Evolutionary conservation across 495 filamentous ascomycete genomes (phyloP), one percentile per base, ranked within the genome.

Genomic region (Penicillium parvum): DNA sequence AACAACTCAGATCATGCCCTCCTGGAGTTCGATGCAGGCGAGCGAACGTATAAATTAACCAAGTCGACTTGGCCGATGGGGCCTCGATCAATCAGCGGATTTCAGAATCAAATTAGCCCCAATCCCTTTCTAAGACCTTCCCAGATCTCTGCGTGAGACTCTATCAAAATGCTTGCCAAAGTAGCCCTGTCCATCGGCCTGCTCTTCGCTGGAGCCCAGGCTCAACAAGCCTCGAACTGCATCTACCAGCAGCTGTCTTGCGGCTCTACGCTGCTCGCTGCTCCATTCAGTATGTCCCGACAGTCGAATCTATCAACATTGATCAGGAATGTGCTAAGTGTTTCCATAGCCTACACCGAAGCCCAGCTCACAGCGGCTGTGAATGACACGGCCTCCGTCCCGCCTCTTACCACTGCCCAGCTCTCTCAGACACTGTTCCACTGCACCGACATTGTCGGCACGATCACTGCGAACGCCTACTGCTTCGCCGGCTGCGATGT

Each of bases 401-500:
- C 52, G 1, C 2, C n/a, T 6, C 8, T 55, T 11, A 25, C n/a
- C 15, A 21, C 23, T 7, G 32, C 43, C 28, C 29, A 50, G 32
- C 16, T 55, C 11, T 55, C 52, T 8, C 30, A 43, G 37, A 55
- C 47, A 23, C 40, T 55, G 6, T 55, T 47, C 32, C 52, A 55
- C 47, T 55, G 52, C 28, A 50, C 43, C 12, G 52, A 55, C 19
- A 55, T 55, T 38, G 36, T 51, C 12, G 52, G 52, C 3, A 36
- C 36, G 8, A 37, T 55, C 26, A 55, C 52, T n/a, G 52, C 40
- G 38, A 55, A 55, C 23, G 21, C 52, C 14, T 55, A 38, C 16
- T 55, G 52, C 40, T 55, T 55, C 27, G 52, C 52, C 30, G 52
- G 52, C 7, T 55, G 52, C 25, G 52, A 55, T 28, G 12, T 16